Base-by-base conservation (phyloP, 2,329 filamentous ascomycete genomes). In the Penicillium sp. region DNA sequence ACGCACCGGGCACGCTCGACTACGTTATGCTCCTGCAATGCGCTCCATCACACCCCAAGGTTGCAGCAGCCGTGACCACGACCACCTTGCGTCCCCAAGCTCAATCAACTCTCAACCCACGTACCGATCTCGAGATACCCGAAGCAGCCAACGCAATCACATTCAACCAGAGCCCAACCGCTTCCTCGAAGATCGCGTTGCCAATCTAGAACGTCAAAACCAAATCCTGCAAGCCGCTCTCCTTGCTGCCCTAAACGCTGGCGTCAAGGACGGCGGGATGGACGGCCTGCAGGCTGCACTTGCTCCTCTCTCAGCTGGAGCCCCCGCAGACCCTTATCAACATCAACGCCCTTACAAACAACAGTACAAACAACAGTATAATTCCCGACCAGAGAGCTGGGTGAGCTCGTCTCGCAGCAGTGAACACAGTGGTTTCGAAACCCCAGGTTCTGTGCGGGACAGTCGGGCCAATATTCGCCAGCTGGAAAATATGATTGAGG, bases 171-270 rank as follows among this genome's bases (percentile, higher is more conserved):
- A 40, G 18, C 8, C 54, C 5, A 54, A 55, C 16, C 60, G 65
- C n/a, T 60, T 63, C 37, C 67, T 76, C 6, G 72, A 76, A 54
- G 68, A 69, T 14, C 72, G 73, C 14, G 67, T 77, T 31, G 66
- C 70, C 8, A 67, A 71, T 19, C 69, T 77, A 7, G 74, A 77
- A 52, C 72, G 71, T 13, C 75, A 77, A 47, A 77, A 77, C 59
- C 71, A 71, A 51, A 68, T 76, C 48, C 71, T 77, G 10, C 74
- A 75, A 31, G 74, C 75, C 5, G 75, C 75, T 29, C 67, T 77
- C 9, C 57, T 75, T 28, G 73, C 74, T 1, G 73, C 74, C 5
- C 59, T 77, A 24, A 72, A 76, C 48, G 69, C 70, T 5, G 71
- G 72, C 6, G 66, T 65, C 26, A 73, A 71, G 37, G 66, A 64